Evolutionary conservation across 345 rosid genomes (phyloP), one percentile per base, ranked within the genome.

Genomic region (Hibiscus mutabilis): DNA sequence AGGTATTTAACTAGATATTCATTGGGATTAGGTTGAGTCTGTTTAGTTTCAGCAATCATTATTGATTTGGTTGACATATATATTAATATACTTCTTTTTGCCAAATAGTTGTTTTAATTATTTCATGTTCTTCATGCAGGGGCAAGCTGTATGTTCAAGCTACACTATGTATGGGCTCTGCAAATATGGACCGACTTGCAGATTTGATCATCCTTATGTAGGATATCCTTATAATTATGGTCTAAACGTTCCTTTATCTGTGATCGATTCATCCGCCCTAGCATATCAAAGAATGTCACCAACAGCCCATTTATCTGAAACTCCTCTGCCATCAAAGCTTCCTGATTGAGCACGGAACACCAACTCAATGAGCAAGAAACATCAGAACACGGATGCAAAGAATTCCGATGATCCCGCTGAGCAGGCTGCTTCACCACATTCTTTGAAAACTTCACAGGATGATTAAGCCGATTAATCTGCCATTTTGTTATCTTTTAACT

Each of bases 181-280:
- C 83, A 87, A 88, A 80, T 87, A 64, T 53, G 96, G 96, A 13
- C 86, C 88, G 70, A 84, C 74, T 66, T 91, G 96, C 82, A 84
- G 79, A 84, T 89, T 78, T 57, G 97, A 91, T 80, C 97, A 91
- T 73, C 84, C 92, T 31, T 79, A 77, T 76, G 62, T 81, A 71
- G 77, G 81, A 64, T 87, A 84, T 73, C 73, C 90, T 31, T 80
- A 64, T 60, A 67, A 76, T 78, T 84, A 56, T 56, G 60, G 27
- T 51, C 57, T 78, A 78, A 80, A 82, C n/a, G 15, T 47, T 47
- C 81, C 82, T 57, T 69, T 47, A 47, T 47, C 52, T 3, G 16
- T 14, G n/a, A 14, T 47, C 5, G 82, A 83, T 78, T 44, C 89
- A 6, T 73, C 90, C 51, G 78, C 83, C 46, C 55, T 82, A 79